These are phyloP conservation scores for Xylariales sp. DNA, from an alignment of 2,329 filamentous ascomycete genomes.

Conservation along the genomic window DNA sequence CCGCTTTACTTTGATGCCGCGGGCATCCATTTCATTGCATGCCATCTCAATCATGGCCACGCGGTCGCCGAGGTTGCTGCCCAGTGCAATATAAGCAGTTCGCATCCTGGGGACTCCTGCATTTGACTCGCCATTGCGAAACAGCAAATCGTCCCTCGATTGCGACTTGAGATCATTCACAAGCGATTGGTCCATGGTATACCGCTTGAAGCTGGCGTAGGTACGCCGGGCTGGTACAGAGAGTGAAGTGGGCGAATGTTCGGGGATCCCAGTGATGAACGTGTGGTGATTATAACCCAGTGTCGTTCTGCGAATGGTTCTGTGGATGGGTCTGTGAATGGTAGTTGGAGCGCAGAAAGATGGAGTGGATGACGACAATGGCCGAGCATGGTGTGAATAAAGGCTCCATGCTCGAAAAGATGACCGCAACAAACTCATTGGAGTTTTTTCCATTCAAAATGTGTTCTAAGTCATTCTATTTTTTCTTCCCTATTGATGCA, in stretches of 20 bases:
- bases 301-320: not conserved
- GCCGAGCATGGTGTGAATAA: conserved; percentile 41
- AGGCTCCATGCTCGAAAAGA: conserved; percentile 48
- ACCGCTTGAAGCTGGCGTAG: conserved; percentile 37
- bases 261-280: not conserved
- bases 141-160: conserved; percentile 34
- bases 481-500: conserved; percentile 4
- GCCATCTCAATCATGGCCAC: conserved; percentile 87
- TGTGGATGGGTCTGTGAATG: not conserved
- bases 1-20: conserved; percentile 77
- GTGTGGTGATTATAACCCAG: conserved; percentile 23
- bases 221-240: conserved; percentile 21
- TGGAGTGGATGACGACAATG: conserved; percentile 25
- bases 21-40: conserved; percentile 78
- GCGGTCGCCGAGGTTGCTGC: conserved; percentile 91
- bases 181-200: conserved; percentile 44
- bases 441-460: conserved; percentile 34
- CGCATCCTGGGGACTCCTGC: conserved; percentile 47
- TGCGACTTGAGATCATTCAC: conserved; percentile 37
- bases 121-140: conserved; percentile 44
- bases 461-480: conserved; percentile 30
- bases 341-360: conserved; percentile 8
- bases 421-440: conserved; percentile 45
- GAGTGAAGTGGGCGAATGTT: conserved; percentile 9
- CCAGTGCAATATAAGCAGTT: conserved; percentile 84